Conservation (phyloP, 2,329 filamentous ascomycete species). For the Colletotrichum coccodes region DNA sequence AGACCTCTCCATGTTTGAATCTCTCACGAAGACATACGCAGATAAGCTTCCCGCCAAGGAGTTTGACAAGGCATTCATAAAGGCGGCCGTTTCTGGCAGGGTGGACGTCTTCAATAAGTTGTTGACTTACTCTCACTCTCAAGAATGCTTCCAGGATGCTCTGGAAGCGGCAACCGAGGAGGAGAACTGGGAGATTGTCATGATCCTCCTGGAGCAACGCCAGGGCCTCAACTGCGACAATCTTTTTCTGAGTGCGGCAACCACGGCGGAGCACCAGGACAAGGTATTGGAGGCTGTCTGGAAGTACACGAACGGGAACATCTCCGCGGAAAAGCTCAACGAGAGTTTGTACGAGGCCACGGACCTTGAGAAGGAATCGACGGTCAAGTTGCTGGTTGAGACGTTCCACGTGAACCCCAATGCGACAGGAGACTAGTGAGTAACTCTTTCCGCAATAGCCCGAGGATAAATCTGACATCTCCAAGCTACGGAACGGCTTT, state of each 20-base stretch:
- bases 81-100: slow-evolving; percentile 50
- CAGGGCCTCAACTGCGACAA: slow-evolving; percentile 46
- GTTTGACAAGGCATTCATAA: slow-evolving; percentile 50
- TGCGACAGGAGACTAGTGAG: slow-evolving; percentile 50
- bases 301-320: slow-evolving; percentile 47
- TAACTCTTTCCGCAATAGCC: neutral
- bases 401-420: slow-evolving; percentile 48
- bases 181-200: slow-evolving; percentile 50
- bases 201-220: slow-evolving; percentile 45
- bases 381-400: slow-evolving; percentile 47
- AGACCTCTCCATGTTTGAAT: slow-evolving; percentile 52
- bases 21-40: slow-evolving; percentile 50
- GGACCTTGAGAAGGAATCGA: slow-evolving; percentile 48
- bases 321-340: slow-evolving; percentile 44
- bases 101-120: slow-evolving; percentile 51
- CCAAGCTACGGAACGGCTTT: slow-evolving; percentile 46
- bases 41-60: slow-evolving; percentile 49
- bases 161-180: slow-evolving; percentile 44
- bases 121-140: slow-evolving; percentile 45
- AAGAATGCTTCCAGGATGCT: slow-evolving; percentile 45
- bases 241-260: slow-evolving; percentile 45
- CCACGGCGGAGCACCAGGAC: slow-evolving; percentile 45
- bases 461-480: slow-evolving; percentile 8
- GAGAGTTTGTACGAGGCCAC: slow-evolving; percentile 50
- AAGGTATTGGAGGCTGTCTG: slow-evolving; percentile 48